phyloP scores from a whole-genome alignment of 192 early-diverging fungal genomes.

The Rhizophagus clarus region DNA sequence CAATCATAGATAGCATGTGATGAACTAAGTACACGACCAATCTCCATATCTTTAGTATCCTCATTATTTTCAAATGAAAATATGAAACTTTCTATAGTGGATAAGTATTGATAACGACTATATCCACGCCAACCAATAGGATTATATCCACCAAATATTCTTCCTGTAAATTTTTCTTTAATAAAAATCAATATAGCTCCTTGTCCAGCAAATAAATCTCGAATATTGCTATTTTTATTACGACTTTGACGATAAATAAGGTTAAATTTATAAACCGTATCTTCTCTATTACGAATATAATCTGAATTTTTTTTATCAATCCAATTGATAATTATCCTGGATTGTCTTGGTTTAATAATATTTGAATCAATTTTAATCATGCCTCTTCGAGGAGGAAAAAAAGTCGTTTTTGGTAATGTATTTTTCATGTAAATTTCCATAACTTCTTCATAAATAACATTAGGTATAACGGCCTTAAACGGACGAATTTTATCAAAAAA shows the following conservation, averaged over 20 bases:
- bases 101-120: neutral
- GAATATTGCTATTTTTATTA: neutral
- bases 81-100: neutral
- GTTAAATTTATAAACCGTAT: neutral
- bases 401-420: too few species aligned
- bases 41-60: neutral
- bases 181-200: neutral
- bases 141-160: neutral
- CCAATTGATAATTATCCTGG: neutral
- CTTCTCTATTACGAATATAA: neutral
- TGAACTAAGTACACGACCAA: neutral
- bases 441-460: neutral
- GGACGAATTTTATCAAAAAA: conserved; percentile 1
- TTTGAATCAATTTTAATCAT: neutral
- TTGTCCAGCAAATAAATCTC: neutral
- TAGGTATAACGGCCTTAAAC: neutral
- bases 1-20: neutral
- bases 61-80: neutral
- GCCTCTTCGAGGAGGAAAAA: too few species aligned
- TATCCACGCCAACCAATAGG: neutral
- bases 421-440: neutral
- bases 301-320: neutral
- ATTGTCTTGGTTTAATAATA: neutral
- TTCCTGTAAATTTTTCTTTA: neutral
- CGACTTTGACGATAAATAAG: conserved; percentile 6